Evolutionary conservation across 2,329 filamentous ascomycete species (phyloP).

Genomic region (Exophiala oligosperma): DNA sequence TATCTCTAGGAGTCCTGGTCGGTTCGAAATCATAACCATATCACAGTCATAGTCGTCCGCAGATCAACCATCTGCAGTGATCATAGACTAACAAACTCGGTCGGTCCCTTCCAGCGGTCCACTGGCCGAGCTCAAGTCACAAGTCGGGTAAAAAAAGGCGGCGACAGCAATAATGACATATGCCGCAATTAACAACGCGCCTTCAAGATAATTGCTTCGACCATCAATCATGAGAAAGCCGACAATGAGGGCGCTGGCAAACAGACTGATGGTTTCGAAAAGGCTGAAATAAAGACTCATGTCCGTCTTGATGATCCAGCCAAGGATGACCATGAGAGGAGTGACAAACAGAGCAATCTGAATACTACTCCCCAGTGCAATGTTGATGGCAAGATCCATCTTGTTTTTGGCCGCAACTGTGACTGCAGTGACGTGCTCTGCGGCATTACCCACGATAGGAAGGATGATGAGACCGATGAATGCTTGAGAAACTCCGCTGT

Average conservation of each 20-base stretch:
- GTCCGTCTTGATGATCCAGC: constrained; percentile 67
- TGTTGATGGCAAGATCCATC: constrained; percentile 73
- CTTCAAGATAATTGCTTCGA: constrained; percentile 83
- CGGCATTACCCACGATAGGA: constrained; percentile 72
- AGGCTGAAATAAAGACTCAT: constrained; percentile 83
- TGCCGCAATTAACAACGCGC: constrained; percentile 62
- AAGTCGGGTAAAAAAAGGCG: constrained; percentile 65
- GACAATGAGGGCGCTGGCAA: constrained; percentile 80
- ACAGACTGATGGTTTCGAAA: constrained; percentile 85
- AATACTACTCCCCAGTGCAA: constrained; percentile 69
- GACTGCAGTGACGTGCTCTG: constrained; percentile 71
- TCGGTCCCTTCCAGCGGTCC: constrained; percentile 21
- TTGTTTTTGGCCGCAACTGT: constrained; percentile 73
- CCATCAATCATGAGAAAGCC: constrained; percentile 86
- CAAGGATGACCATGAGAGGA: constrained; percentile 68
- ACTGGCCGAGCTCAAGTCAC: constrained; percentile 30
- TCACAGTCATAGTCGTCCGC: background rate
- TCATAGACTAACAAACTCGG: constrained; percentile 6
- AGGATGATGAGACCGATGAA: constrained; percentile 73
- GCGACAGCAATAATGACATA: constrained; percentile 69
- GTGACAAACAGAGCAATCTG: constrained; percentile 72
- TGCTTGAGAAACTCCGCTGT: constrained; percentile 58
- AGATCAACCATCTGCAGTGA: background rate
- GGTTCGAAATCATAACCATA: background rate
- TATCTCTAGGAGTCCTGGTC: too few species aligned